Base-by-base conservation (phyloP, 139 green algal genomes). In the Nannochloris sp. region DNA sequence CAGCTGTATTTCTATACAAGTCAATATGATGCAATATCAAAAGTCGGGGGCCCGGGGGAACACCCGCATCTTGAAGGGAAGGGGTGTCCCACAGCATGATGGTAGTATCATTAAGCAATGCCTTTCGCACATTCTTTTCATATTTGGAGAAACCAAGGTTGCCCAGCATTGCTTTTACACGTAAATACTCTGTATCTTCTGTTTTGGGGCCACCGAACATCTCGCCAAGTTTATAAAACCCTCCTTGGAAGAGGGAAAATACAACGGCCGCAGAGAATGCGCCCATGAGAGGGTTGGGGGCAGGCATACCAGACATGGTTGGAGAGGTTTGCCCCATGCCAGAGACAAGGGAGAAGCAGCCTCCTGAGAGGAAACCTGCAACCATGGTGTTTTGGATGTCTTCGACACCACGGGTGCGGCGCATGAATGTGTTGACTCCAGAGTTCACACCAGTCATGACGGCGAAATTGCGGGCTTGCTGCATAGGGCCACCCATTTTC, bases 21-120 rank as follows among this genome's bases (percentile, higher is more conserved):
- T 94, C 80, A 10, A 95, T 75, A 79, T 98, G 90, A 64, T 95
- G 78, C 44, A 98, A 71, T 61, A 98, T 98, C 7, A 97, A 70
- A 46, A 98, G 81, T 23, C 93, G 73, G 5, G 93, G 93, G 4
- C 93, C 93, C 3, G 93, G 70, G 3, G 93, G 93, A 46, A 99
- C 95, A 37, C 73, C 81, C 1, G 70, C 83, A 15, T 99, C 92
- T 60, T 75, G 65, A 64, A 97, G 70, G 0, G 89, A 74, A 29
- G 78, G 89, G 6, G 37, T 29, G 48, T 90, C 92, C 87, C 91
- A 95, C 6, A 97, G 77, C 79, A 89, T 86, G 63, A 99, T 89
- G 24, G 90, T 97, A 37, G 73, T 80, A 77, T 99, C 94, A 27
- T 81, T 95, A 7, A 99, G 76, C 73, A 84, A 64, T 4, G 76